Base-by-base conservation (phyloP, 2,329 filamentous ascomycete species). In the Colletotrichum sp. region DNA sequence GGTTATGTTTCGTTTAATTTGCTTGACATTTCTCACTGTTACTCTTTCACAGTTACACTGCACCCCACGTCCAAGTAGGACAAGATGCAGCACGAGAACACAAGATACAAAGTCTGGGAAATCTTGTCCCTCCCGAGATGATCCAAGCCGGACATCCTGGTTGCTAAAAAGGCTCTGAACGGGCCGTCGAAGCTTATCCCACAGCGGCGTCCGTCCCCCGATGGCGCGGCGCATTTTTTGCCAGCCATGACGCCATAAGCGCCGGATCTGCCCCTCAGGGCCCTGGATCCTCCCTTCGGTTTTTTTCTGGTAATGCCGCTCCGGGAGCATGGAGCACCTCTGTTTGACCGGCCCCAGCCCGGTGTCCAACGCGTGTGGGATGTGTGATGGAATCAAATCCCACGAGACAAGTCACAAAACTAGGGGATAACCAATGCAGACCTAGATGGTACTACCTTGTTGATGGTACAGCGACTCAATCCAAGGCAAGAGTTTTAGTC, bases 201-300 rank as follows among this genome's bases (percentile, higher is more conserved):
- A 10, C 48, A 26, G 30, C 36, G 39, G 24, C 48, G 61, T 60
- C 24, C 26, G 16, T 66, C 28, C 32, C 64, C 48, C 48, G 39
- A 48, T 34, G 55, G 26, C 55, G 30, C 69, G 69, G 55, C 63
- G 73, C 24, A 24, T 26, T 72, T 55, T 65, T 39, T 21, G n/a
- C n/a, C 43, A 36, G 59, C 30, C 65, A 74, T 74, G 70, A 76
- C 74, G 74, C 74, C 48, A 74, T 76, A 76, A 74, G 64, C 70
- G 74, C 57, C 74, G 43, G 43, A 69, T 21, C 21, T 12, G 30
- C 74, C 68, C 68, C 68, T 63, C 59, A 39, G 43, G 26, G 24
- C 8, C 61, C 61, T 66, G 72, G 71, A 28, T 48, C 30, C 34
- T 32, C 21, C 69, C 30, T 30, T 24, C 36, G 30, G n/a, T 61